Base-by-base conservation (phyloP, 257 asterid genomes). In the Ilex aquifolium region DNA sequence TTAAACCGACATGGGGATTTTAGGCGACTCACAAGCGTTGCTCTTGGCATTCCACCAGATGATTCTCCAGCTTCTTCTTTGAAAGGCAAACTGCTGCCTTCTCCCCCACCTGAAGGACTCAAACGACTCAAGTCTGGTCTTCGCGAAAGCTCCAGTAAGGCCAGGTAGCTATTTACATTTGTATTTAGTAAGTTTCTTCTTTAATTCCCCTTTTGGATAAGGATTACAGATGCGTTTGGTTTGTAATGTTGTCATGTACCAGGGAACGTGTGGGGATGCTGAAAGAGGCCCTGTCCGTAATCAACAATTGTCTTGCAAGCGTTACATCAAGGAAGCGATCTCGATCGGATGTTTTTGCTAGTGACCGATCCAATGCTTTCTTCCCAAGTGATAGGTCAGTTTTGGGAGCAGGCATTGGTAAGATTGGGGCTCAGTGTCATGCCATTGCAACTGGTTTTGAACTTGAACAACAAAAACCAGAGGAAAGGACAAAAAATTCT, bases 261-360 rank as follows among this genome's bases (percentile, higher is more conserved):
- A 91, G 98, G 95, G 96, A 88, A 74, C 98, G 98, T 10, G 82
- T 76, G 73, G 88, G 86, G 89, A 80, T 80, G 74, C 76, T 91
- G 79, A 86, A 71, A 61, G 95, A 86, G 77, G 85, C 95, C 70
- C 76, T 83, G 67, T 88, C 98, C 62, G 89, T 83, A 69, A 63
- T 88, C 81, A 83, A 84, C 81, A 88, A 91, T 69, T 85, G 87
- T 65, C 88, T 91, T 81, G 96, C 98, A 2, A 65, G 84, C 67
- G 71, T 83, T 59, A 90, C 96, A 17, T 84, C 88, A 71, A 78
- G 83, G 86, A 91, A 86, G 81, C 83, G 96, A 79, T 91, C 96
- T 54, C 91, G 95, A 65, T 66, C 84, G 59, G 98, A 86, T 73
- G 72, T 85, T 66, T 69, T 88, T 66, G 73, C 91, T 12, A 76